These are phyloP conservation scores for Phytophthora syringae DNA, from an alignment of 352 stramenopile genomes.

Conservation along the genomic window DNA sequence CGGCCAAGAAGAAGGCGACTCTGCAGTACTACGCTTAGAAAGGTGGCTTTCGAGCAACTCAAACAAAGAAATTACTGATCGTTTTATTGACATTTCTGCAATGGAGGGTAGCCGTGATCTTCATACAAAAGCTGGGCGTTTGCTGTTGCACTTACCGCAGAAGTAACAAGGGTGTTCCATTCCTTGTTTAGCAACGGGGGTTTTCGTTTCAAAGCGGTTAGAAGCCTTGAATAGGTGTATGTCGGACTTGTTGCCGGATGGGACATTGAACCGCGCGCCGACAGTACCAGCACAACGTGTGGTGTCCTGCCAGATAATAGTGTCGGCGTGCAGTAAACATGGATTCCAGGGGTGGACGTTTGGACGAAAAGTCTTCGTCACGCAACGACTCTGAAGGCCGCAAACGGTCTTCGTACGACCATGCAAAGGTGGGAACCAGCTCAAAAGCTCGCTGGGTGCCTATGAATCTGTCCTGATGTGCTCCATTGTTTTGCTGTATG, in stretches of 20 bases:
- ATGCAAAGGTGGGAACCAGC: slow-evolving; percentile 24
- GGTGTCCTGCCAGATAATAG: not conserved
- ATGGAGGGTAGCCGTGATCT: no score
- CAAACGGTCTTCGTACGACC: slow-evolving; percentile 15
- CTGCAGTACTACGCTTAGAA: slow-evolving; percentile 97
- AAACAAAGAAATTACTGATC: slow-evolving; percentile 18
- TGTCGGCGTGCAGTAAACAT: slow-evolving; percentile 5
- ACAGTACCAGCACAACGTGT: slow-evolving; percentile 9
- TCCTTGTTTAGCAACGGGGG: slow-evolving; percentile 16
- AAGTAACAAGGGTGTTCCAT: slow-evolving; percentile 1
- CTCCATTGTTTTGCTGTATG: not conserved
- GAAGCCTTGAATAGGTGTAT: slow-evolving; percentile 12
- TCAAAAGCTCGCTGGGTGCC: not conserved
- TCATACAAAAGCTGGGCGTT: no score
- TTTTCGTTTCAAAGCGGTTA: slow-evolving; percentile 25
- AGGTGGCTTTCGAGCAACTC: not conserved
- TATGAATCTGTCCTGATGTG: slow-evolving; percentile 1
- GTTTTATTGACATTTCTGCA: not conserved
- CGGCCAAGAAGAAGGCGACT: slow-evolving; percentile 98
- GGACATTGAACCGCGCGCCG: slow-evolving; percentile 1
- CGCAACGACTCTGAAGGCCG: slow-evolving; percentile 8
- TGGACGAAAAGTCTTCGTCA: slow-evolving; percentile 5
- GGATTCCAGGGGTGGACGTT: slow-evolving; percentile 6
- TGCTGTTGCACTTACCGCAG: no score
- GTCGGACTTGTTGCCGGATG: slow-evolving; percentile 14